Conservation (phyloP, 495 filamentous ascomycete species). For the Xylaria castorea region DNA sequence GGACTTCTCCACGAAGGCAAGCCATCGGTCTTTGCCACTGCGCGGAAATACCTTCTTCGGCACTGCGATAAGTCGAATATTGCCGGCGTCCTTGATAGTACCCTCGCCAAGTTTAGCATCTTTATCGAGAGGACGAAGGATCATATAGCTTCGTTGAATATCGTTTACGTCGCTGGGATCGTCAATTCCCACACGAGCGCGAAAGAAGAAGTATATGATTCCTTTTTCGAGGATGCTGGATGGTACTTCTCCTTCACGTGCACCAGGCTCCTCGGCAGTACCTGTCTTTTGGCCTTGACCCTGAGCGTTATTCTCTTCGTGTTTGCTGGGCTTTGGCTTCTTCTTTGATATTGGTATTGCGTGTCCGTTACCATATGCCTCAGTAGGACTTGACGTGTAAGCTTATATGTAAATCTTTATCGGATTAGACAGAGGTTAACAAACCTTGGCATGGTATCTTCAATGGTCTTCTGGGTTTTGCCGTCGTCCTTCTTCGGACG, state of each 20-base stretch:
- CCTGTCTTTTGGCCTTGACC: constrained; percentile 10
- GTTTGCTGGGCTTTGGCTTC: constrained; percentile 21
- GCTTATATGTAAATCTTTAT: neutral
- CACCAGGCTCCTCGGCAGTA: constrained; percentile 36
- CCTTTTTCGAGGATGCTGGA: constrained; percentile 90
- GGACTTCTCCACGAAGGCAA: constrained; percentile 85
- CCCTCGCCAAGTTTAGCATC: constrained; percentile 70
- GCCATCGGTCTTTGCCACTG: constrained; percentile 74
- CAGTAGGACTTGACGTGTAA: constrained; percentile 33
- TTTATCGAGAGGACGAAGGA: constrained; percentile 76
- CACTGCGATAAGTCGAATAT: constrained; percentile 75
- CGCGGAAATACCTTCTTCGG: constrained; percentile 87
- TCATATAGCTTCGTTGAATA: constrained; percentile 79
- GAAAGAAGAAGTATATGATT: constrained; percentile 92
- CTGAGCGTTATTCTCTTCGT: neutral
- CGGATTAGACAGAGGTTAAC: neutral
- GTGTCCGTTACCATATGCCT: constrained; percentile 34
- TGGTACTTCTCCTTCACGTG: constrained; percentile 63
- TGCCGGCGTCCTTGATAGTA: constrained; percentile 68
- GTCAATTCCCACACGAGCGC: constrained; percentile 75
- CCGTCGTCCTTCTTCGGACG: constrained; percentile 34
- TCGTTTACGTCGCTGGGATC: constrained; percentile 74
- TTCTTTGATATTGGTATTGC: constrained; percentile 31
- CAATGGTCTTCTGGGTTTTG: constrained; percentile 38
- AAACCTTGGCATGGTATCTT: constrained; percentile 38